Base-by-base conservation (phyloP, 495 filamentous ascomycete species). In the Jackrogersella multiformis region DNA sequence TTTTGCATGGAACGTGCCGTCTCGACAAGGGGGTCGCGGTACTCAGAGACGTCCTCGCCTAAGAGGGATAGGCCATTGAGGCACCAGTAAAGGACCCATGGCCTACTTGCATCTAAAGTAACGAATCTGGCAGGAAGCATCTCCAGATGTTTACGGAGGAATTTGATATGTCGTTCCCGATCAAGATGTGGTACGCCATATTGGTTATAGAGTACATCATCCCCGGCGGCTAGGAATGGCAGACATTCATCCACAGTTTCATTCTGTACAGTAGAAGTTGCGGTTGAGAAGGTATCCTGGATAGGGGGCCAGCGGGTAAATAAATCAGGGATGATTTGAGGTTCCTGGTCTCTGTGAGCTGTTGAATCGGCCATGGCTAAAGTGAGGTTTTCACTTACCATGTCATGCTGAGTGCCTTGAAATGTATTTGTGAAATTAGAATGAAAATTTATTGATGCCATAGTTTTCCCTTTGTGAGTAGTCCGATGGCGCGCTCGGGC, bases 21-120 rank as follows among this genome's bases (percentile, higher is more conserved):
- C 39, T 85, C 78, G 15, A 89, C 82, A 6, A 96, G 79, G 21
- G 88, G 82, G 56, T 90, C 80, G 36, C 88, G 85, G 71, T 92
- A 94, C 60, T 76, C 70, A 30, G 82, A 85, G 15, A 94, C 80
- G 73, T 97, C 92, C 67, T 90, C 86, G 18, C 92, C 92, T 35
- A 98, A 81, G 18, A 92, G 76, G 35, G 82, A 78, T 21, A 98
- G 81, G 0, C 85, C 92, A 8, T 86, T 85, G 28, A 98, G 78
- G 39, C 85, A 88, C 95, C 95, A 99, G 78, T 98, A 98, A 64
- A 95, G 78, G 69, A 97, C 84, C 95, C 95, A 99, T 1, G 95
- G 92, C 45, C 95, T 82, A 69, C 88, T 90, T 13, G 95, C 89
- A 80, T 99, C 95, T 49, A 90, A 82, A 1, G 78, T 78, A 18